phyloP scores from a whole-genome alignment of 2,329 filamentous ascomycete species.

The Aureobasidium sp. region DNA sequence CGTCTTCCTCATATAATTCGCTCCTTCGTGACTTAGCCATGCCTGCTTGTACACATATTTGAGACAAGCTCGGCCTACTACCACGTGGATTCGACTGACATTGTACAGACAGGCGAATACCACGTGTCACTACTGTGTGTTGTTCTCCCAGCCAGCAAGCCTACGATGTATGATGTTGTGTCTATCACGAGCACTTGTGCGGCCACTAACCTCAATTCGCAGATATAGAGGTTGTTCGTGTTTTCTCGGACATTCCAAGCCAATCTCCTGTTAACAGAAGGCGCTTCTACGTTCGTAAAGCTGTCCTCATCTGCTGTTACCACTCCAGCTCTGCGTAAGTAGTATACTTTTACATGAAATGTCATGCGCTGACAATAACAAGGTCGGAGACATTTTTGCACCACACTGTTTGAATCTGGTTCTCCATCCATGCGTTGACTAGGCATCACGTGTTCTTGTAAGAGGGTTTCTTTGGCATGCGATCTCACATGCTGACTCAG shows the following conservation, averaged over 20 bases:
- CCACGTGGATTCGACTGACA: background rate
- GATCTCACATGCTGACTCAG: background rate
- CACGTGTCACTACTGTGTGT: background rate
- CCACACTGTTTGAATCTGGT: no score
- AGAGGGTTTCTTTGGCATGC: background rate
- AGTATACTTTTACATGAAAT: no score
- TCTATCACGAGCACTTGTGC: background rate
- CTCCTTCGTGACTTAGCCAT: background rate
- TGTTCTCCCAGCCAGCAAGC: background rate
- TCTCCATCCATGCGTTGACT: background rate
- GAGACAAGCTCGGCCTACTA: background rate
- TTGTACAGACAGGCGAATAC: background rate
- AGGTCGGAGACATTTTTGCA: background rate
- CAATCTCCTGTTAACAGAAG: background rate
- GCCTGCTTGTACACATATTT: background rate
- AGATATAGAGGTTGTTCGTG: background rate
- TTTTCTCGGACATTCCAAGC: background rate
- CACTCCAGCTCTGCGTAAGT: background rate
- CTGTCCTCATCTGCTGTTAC: background rate
- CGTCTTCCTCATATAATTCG: background rate
- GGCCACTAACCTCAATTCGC: background rate
- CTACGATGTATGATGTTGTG: background rate
- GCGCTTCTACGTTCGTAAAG: background rate
- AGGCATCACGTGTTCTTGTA: background rate
- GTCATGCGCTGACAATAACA: no score